A percentile compares a stretch with the other conserved stretches of the same genome.
phyloP scores from a whole-genome alignment of 176 grass and related monocot species.

The Cenchrus purpureus region DNA sequence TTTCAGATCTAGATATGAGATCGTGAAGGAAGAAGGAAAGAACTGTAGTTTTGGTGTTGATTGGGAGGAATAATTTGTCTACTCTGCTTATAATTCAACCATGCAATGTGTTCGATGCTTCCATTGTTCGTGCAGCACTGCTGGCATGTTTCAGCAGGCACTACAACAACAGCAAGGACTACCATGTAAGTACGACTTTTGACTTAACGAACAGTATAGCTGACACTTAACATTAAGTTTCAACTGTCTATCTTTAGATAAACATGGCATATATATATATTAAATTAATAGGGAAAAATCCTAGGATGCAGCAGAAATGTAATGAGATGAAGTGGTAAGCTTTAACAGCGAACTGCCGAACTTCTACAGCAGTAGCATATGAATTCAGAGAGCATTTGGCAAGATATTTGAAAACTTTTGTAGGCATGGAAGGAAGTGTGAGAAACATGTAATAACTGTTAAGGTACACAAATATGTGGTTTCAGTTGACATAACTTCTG shows the following conservation, averaged over 20 bases:
- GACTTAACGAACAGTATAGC: constrained; percentile 12
- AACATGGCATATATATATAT: background rate
- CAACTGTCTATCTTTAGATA: background rate
- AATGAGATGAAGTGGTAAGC: background rate
- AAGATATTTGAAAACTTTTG: background rate
- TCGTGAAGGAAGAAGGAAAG: background rate
- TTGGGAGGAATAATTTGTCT: constrained; percentile 9
- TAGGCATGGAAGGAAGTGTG: constrained; percentile 4
- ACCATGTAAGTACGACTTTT: constrained; percentile 9
- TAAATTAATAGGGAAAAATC: background rate
- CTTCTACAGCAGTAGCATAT: background rate
- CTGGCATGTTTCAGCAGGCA: constrained; percentile 2
- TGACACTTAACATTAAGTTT: constrained; percentile 12
- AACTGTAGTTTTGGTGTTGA: background rate
- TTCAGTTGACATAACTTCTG: background rate
- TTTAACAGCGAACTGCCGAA: background rate
- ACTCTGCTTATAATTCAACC: background rate
- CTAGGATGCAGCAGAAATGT: background rate
- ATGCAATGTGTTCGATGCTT: background rate
- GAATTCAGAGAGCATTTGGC: background rate
- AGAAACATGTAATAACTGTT: background rate
- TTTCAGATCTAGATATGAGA: constrained; percentile 9
- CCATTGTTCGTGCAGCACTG: background rate
- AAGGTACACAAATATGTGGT: background rate
- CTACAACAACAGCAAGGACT: background rate